These are phyloP conservation scores for Casuarina equisetifolia DNA, from an alignment of 306 rosid genomes.

Conservation along the genomic window DNA sequence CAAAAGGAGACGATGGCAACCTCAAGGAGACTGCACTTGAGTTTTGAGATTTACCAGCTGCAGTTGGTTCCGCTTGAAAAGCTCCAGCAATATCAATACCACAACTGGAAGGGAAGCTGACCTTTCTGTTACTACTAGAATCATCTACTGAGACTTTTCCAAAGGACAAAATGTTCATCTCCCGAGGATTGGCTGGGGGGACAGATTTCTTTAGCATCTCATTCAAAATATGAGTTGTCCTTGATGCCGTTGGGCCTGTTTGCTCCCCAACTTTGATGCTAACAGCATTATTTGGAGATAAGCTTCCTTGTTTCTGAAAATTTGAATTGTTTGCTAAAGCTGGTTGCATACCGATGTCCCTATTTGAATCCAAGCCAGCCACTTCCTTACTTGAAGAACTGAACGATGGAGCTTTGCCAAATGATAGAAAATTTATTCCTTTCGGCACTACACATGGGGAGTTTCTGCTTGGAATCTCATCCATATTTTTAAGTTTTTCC, in stretches of 20 bases:
- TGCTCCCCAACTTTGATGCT: conserved; percentile 24
- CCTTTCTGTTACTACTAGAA: conserved; percentile 20
- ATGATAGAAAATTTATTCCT: conserved; percentile 71
- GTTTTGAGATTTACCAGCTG: conserved; percentile 31
- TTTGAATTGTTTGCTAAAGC: conserved; percentile 24
- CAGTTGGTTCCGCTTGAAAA: conserved; percentile 28
- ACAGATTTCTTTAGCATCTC: conserved; percentile 30
- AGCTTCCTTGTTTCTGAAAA: conserved; percentile 18
- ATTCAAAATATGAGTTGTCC: conserved; percentile 30
- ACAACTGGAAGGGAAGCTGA: conserved; percentile 19
- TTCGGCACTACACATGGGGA: conserved; percentile 43
- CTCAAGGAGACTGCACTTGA: conserved; percentile 32
- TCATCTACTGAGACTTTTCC: conserved; percentile 36
- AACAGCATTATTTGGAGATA: conserved; percentile 24
- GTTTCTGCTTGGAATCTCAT: conserved; percentile 34
- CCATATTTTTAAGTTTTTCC: conserved; percentile 24
- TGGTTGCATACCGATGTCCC: conserved; percentile 26
- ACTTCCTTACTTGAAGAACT: conserved; percentile 36
- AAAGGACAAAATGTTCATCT: conserved; percentile 28
- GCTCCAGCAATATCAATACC: conserved; percentile 26
- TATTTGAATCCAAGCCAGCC: conserved; percentile 29
- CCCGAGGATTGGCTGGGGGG: conserved; percentile 23
- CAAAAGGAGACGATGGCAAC: conserved; percentile 34
- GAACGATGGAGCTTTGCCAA: conserved; percentile 45
- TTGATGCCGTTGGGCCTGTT: conserved; percentile 25